phyloP scores from a whole-genome alignment of 305 asterid genomes.

The Fraxinus latifolia region DNA sequence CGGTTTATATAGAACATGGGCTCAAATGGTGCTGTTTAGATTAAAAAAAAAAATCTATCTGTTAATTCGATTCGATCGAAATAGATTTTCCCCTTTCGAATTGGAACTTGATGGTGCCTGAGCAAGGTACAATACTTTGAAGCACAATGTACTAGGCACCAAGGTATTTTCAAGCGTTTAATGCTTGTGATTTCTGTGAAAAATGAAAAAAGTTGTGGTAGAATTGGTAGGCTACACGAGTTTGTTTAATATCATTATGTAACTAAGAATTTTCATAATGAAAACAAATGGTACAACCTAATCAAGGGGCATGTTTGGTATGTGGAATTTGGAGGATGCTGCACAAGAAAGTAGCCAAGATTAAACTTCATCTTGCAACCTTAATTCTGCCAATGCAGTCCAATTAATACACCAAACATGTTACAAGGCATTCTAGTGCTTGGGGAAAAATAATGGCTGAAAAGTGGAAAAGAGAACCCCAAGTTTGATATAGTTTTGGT shows the following conservation, averaged over 20 bases:
- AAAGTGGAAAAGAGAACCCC: background rate
- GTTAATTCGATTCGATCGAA: background rate
- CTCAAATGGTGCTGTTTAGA: too few species aligned
- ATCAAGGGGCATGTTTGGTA: background rate
- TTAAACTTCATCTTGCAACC: background rate
- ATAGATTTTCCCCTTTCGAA: background rate
- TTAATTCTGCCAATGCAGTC: background rate
- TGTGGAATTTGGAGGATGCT: background rate
- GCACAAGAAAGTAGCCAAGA: background rate
- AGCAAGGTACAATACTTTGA: slow-evolving; percentile 5
- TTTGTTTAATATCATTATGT: background rate
- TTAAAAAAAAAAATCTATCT: background rate
- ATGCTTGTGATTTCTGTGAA: background rate
- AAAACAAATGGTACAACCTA: background rate
- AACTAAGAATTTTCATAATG: background rate
- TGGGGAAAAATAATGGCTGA: background rate
- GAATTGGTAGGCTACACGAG: background rate
- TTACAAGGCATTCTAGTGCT: background rate
- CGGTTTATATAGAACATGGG: background rate
- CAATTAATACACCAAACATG: background rate
- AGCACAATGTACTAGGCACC: background rate
- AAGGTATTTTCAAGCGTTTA: background rate
- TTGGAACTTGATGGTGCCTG: background rate
- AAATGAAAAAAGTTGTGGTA: background rate
- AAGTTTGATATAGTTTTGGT: background rate